phyloP scores from a whole-genome alignment of 148 eudicot genomes.

The Heliosperma pusillum region DNA sequence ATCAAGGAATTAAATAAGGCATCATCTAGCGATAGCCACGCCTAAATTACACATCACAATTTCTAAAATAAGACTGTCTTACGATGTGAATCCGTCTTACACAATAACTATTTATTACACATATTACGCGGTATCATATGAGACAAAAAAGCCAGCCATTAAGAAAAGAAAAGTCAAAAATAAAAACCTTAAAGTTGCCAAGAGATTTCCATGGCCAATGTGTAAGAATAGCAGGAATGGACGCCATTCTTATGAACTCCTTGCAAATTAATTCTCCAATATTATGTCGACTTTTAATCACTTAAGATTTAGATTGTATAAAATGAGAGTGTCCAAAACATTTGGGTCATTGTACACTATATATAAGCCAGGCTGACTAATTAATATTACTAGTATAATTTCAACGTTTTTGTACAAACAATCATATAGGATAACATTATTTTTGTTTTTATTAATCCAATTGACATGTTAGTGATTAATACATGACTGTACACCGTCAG shows the following conservation, averaged over 20 bases:
- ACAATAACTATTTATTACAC: too few species aligned
- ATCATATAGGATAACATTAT: not conserved
- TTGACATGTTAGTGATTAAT: not conserved
- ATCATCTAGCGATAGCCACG: too few species aligned
- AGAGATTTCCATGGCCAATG: slow-evolving; percentile 65
- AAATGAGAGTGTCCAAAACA: slow-evolving; percentile 2
- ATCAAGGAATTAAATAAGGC: not conserved
- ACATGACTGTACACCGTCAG: not conserved
- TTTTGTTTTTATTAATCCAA: not conserved
- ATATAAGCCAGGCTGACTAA: not conserved
- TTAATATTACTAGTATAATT: not conserved
- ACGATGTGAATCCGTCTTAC: too few species aligned
- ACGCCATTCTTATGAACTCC: slow-evolving; percentile 30
- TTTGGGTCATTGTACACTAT: not conserved
- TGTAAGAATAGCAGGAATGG: slow-evolving; percentile 49
- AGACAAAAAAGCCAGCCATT: not conserved
- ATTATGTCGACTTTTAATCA: not conserved
- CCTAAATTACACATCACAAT: too few species aligned
- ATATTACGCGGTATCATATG: too few species aligned
- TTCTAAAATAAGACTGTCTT: too few species aligned
- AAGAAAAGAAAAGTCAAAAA: not conserved
- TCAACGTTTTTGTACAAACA: too few species aligned
- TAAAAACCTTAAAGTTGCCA: slow-evolving; percentile 52
- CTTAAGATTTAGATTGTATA: too few species aligned
- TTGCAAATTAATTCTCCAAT: not conserved